phyloP scores from a whole-genome alignment of 306 rosid genomes.

The Rosa lucieae region DNA sequence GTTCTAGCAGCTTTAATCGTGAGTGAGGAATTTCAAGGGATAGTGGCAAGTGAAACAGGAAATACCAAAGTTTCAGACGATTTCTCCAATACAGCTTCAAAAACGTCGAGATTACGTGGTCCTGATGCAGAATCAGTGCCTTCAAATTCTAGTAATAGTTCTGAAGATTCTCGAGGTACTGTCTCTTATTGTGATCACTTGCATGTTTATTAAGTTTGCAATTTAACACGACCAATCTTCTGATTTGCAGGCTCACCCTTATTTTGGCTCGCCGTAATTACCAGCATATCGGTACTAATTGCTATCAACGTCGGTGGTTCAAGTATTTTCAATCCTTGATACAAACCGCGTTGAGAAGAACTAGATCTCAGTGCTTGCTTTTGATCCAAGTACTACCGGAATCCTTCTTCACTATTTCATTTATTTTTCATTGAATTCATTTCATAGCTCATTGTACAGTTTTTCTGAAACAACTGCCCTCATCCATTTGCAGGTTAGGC shows the following conservation, averaged over 20 bases:
- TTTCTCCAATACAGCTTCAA: slow-evolving; percentile 38
- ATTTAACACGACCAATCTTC: slow-evolving; percentile 32
- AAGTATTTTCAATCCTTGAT: slow-evolving; percentile 85
- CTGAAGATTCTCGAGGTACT: slow-evolving; percentile 61
- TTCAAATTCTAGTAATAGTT: slow-evolving; percentile 30
- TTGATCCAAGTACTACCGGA: slow-evolving; percentile 33
- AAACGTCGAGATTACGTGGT: slow-evolving; percentile 40
- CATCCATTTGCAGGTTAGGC: neutral
- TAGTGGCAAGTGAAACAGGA: slow-evolving; percentile 83
- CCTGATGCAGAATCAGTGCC: slow-evolving; percentile 40
- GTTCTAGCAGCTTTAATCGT: slow-evolving; percentile 92
- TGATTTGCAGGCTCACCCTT: slow-evolving; percentile 64
- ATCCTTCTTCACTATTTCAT: slow-evolving; percentile 16
- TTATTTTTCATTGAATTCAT: neutral
- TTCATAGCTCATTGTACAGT: neutral
- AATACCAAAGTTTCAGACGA: slow-evolving; percentile 50
- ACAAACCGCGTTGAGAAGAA: slow-evolving; percentile 19
- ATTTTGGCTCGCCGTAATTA: slow-evolving; percentile 83
- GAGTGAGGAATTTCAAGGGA: slow-evolving; percentile 96
- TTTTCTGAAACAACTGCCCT: neutral
- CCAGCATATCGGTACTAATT: slow-evolving; percentile 65
- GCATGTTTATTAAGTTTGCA: slow-evolving; percentile 1
- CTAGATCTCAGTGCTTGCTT: slow-evolving; percentile 28
- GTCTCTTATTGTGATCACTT: neutral
- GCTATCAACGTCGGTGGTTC: slow-evolving; percentile 79